Evolutionary conservation across 345 rosid species (phyloP), one percentile per base, ranked within the genome.

Genomic region (Syzygium grande): DNA sequence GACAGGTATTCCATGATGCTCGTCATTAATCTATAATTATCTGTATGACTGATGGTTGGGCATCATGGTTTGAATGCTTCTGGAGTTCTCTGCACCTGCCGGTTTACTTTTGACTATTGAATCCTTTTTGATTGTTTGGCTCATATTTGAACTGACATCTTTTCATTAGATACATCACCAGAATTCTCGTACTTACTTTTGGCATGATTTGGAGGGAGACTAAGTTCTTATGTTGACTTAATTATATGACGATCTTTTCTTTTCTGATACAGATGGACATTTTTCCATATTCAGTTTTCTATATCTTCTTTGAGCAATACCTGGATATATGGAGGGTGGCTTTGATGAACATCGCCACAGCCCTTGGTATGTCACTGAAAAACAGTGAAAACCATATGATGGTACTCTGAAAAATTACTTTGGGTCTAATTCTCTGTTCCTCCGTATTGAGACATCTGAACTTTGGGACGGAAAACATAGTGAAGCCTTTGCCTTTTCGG

Each of bases 221-320:
- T 25, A 61, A 53, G 38, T 23, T 87, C 17, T 51, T 38, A 78
- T 77, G 68, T 58, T 30, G 56, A n/a, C 27, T n/a, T 30, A 87
- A 52, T 22, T 77, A 23, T 61, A 17, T 78, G 80, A 25, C 30
- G 46, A 65, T 46, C 43, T 53, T 65, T 85, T 68, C 86, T 88
- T 83, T 27, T 89, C 80, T 86, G 88, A 52, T 92, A 92, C 98
- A 97, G 99, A 93, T 97, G 86, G 94, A 95, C 29, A 92, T 97
- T 73, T 97, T 95, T 88, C 99, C 99, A 80, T 96, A 97, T 89
- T 96, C 99, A 6, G 99, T 97, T 19, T 95, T 95, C 90, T 96
- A 97, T 91, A 95, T 97, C 90, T 97, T 95, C 92, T 97, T 97
- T 87, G 99, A 97, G 94, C 99, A 96, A 89, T 97, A 97, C 91